These are phyloP conservation scores for Phytophthora pinifolia DNA, from an alignment of 352 stramenopile species.

Conservation along the genomic window DNA sequence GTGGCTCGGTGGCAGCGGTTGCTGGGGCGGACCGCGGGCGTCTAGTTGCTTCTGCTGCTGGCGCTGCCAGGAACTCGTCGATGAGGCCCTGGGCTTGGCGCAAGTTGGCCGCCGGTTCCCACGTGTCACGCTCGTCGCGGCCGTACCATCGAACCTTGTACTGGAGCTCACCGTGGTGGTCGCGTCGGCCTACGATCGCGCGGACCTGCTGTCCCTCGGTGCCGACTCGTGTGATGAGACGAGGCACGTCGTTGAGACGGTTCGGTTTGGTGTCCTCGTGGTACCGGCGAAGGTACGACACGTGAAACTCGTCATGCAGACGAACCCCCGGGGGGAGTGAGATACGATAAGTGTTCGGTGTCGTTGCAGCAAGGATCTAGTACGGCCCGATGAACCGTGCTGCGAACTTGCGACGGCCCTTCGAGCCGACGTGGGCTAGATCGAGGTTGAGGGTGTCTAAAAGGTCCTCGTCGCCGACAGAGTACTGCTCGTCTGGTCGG, in stretches of 20 bases:
- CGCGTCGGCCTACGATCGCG: neutral
- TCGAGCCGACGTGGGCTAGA: neutral
- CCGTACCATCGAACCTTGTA: constrained; percentile 7
- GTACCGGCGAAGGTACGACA: neutral
- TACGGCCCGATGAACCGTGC: constrained; percentile 6
- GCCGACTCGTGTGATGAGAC: neutral
- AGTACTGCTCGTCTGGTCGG: neutral
- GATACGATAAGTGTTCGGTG: neutral
- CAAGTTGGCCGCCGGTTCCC: too few species aligned
- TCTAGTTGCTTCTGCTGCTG: too few species aligned
- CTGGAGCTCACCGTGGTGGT: neutral
- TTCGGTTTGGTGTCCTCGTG: constrained; percentile 1
- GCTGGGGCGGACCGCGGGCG: too few species aligned
- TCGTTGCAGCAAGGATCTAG: neutral
- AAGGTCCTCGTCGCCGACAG: neutral
- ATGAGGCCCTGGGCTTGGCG: too few species aligned
- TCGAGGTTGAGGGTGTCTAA: neutral
- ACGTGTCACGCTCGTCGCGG: too few species aligned
- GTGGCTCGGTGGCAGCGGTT: too few species aligned
- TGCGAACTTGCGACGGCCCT: constrained; percentile 3
- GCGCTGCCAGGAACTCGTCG: too few species aligned
- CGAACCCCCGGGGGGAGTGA: constrained; percentile 2
- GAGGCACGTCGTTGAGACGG: neutral
- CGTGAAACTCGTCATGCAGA: constrained; percentile 5
- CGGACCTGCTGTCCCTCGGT: neutral